phyloP scores from a whole-genome alignment of 2,329 filamentous ascomycete species.

The Trichoderma atrobrunneum region DNA sequence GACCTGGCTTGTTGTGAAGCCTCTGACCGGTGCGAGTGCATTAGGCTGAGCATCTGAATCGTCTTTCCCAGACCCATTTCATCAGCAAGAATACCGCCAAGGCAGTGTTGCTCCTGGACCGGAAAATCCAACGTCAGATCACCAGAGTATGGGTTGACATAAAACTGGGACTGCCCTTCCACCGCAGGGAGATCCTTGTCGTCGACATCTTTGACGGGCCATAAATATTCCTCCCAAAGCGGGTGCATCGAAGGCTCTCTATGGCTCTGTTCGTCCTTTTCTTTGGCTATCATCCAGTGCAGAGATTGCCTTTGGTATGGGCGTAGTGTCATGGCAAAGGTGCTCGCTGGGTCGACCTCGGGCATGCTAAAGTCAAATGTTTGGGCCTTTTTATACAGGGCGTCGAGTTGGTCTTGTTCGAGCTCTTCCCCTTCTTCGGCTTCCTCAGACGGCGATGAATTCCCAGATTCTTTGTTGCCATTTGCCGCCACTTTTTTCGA shows the following conservation, averaged over 20 bases:
- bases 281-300: conserved; percentile 95
- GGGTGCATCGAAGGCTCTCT: conserved; percentile 88
- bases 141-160: conserved; percentile 95
- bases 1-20: conserved; percentile 40
- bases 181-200: conserved; percentile 69
- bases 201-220: conserved; percentile 84
- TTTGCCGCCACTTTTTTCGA: conserved; percentile 34
- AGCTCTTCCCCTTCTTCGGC: conserved; percentile 85
- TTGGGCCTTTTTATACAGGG: conserved; percentile 91
- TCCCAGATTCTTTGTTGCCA: conserved; percentile 31
- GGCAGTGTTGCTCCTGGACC: conserved; percentile 87
- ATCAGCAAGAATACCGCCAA: conserved; percentile 90
- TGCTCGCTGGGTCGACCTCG: conserved; percentile 75
- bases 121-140: conserved; percentile 91
- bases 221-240: conserved; percentile 92
- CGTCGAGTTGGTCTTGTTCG: conserved; percentile 92
- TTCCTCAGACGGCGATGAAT: conserved; percentile 61
- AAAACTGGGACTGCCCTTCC: conserved; percentile 70
- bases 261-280: conserved; percentile 71
- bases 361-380: conserved; percentile 94
- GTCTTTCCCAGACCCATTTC: conserved; percentile 99
- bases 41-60: conserved; percentile 93
- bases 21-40: conserved; percentile 77
- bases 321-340: conserved; percentile 78
- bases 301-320: conserved; percentile 95